Conservation (phyloP, 2,329 filamentous ascomycete species). For the Grosmannia serpens region DNA sequence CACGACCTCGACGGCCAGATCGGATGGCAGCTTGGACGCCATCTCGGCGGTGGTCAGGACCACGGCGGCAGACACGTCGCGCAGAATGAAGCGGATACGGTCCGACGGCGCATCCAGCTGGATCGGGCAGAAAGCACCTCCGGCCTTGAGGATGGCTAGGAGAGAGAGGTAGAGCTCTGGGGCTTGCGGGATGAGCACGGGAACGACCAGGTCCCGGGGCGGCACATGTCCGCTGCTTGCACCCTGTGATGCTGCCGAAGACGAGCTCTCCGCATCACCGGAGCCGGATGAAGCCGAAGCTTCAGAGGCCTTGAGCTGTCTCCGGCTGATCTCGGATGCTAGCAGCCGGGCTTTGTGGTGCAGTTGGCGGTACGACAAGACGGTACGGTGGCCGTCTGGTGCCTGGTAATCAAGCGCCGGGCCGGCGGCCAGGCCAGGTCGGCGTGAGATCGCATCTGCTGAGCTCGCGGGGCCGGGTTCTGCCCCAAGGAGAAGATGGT, state of each 20-base stretch:
- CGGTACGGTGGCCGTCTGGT: conserved; percentile 29
- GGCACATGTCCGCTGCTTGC: not conserved
- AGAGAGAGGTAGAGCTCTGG: conserved; percentile 67
- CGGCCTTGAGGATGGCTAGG: conserved; percentile 67
- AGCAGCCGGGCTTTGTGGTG: conserved; percentile 46
- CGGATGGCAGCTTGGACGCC: conserved; percentile 25
- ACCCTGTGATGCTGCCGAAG: not conserved
- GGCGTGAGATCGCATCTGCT: not conserved
- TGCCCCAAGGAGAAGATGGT: conserved; percentile 45
- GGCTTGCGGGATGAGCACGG: conserved; percentile 67
- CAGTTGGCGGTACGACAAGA: conserved; percentile 51
- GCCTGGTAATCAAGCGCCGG: conserved; percentile 55
- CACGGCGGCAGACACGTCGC: conserved; percentile 61
- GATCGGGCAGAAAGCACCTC: conserved; percentile 77
- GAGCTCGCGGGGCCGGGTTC: conserved; percentile 12
- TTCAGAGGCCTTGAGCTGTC: not conserved
- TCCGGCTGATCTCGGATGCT: conserved; percentile 35
- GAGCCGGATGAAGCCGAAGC: too few relatives aligned
- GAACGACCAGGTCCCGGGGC: conserved; percentile 42
- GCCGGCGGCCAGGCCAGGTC: not conserved
- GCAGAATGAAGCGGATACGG: conserved; percentile 65
- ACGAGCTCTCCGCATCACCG: too few relatives aligned
- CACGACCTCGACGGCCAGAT: conserved; percentile 22
- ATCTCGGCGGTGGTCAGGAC: conserved; percentile 51
- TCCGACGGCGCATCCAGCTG: conserved; percentile 68